Conservation (phyloP, 495 filamentous ascomycete species). For the Mycothermus thermophilus region DNA sequence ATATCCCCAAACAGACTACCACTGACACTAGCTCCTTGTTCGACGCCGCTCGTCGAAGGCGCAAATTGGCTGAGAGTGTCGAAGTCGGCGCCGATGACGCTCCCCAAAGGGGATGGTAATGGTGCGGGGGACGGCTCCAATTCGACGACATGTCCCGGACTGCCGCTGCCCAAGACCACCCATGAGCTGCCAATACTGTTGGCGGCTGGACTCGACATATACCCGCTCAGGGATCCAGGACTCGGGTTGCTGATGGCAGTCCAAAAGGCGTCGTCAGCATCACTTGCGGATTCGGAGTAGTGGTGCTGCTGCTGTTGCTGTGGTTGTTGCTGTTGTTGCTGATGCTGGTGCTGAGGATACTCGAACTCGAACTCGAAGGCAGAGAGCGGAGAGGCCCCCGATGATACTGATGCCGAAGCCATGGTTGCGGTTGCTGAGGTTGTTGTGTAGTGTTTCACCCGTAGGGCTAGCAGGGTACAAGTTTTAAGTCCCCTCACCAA, state of each 20-base stretch:
- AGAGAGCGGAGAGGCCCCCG: conserved; percentile 18
- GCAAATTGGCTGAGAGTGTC: conserved; percentile 6
- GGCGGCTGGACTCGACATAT: conserved; percentile 29
- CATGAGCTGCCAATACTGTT: conserved; percentile 29
- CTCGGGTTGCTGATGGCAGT: conserved; percentile 13
- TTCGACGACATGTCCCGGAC: conserved; percentile 7
- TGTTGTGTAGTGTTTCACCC: too few relatives aligned
- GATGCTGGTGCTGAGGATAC: neutral
- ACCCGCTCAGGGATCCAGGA: conserved; percentile 13
- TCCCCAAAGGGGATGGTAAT: conserved; percentile 13
- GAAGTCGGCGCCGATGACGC: conserved; percentile 9
- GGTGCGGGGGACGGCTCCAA: conserved; percentile 15
- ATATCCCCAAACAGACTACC: neutral
- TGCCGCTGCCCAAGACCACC: conserved; percentile 26
- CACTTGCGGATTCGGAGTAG: conserved; percentile 9
- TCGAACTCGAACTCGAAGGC: conserved; percentile 15
- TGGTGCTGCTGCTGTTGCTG: too few relatives aligned
- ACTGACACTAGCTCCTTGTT: conserved; percentile 9
- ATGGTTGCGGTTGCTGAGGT: conserved; percentile 4
- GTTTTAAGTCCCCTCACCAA: too few relatives aligned
- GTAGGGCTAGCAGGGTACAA: too few relatives aligned
- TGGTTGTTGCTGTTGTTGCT: too few relatives aligned
- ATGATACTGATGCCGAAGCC: conserved; percentile 23
- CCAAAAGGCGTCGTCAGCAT: conserved; percentile 16
- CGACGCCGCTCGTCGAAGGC: conserved; percentile 13